phyloP scores from a whole-genome alignment of 192 early-diverging fungal genomes.

The Backusella morwellensis region DNA sequence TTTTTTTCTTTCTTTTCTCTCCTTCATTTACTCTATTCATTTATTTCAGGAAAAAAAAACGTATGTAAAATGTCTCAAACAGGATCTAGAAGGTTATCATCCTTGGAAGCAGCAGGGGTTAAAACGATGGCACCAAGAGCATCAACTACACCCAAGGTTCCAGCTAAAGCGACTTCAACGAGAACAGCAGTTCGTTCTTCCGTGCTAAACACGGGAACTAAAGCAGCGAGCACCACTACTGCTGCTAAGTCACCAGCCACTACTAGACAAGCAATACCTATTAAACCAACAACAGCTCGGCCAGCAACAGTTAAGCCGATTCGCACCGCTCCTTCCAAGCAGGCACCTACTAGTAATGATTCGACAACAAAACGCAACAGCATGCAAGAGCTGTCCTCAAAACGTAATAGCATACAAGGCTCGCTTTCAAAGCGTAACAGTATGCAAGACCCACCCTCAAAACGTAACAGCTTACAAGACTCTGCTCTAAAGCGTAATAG shows the following conservation, averaged over 20 bases:
- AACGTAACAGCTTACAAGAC: not conserved
- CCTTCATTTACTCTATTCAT: not conserved
- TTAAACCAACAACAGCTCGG: not conserved
- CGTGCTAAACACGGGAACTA: not conserved
- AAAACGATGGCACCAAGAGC: not conserved
- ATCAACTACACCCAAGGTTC: not conserved
- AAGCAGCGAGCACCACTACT: not conserved
- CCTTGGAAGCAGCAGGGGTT: constrained; percentile 8
- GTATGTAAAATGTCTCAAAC: not conserved
- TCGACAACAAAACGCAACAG: not conserved
- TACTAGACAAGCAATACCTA: not conserved
- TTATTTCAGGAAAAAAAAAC: not conserved
- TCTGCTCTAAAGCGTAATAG: not conserved
- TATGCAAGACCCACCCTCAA: not conserved
- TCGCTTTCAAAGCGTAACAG: not conserved
- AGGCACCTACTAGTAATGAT: not conserved
- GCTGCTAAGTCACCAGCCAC: not conserved
- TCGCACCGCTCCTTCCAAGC: not conserved
- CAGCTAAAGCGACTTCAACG: not conserved
- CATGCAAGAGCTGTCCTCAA: not conserved
- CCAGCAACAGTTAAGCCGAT: not conserved
- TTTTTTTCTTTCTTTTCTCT: not conserved
- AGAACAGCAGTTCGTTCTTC: not conserved
- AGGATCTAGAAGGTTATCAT: not conserved
- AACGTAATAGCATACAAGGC: not conserved